These are phyloP conservation scores for Phialophora macrospora DNA, from an alignment of 2,329 filamentous ascomycete species.

Conservation along the genomic window DNA sequence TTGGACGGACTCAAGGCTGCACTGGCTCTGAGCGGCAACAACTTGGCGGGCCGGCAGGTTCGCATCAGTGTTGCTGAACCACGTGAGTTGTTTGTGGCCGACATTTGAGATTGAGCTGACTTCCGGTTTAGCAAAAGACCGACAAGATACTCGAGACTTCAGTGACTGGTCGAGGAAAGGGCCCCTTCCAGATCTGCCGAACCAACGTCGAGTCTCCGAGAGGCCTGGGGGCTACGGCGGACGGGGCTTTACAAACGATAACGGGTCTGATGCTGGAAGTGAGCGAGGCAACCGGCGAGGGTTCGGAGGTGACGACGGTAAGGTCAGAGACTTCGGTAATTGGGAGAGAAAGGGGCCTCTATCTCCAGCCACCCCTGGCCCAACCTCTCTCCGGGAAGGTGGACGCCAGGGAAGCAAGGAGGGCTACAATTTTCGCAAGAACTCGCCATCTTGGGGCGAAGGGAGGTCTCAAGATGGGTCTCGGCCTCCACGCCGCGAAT, in stretches of 20 bases:
- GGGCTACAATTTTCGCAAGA: conserved; percentile 62
- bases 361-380: conserved; percentile 65
- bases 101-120: neutral
- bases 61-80: conserved; percentile 96
- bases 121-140: conserved; percentile 73
- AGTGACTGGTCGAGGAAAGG: conserved; percentile 93
- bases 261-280: conserved; percentile 59
- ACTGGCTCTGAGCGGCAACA: conserved; percentile 77
- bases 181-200: conserved; percentile 76
- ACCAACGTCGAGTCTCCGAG: conserved; percentile 60
- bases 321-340: conserved; percentile 78
- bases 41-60: conserved; percentile 86
- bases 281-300: conserved; percentile 74
- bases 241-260: conserved; percentile 56
- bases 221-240: conserved; percentile 58
- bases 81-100: conserved; percentile 66
- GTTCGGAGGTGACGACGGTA: conserved; percentile 71
- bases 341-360: conserved; percentile 96
- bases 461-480: conserved; percentile 74
- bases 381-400: conserved; percentile 55
- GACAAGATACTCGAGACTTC: conserved; percentile 76
- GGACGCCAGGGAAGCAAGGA: conserved; percentile 66
- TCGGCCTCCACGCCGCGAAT: conserved; percentile 77
- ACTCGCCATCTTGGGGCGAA: conserved; percentile 76
- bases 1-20: conserved; percentile 91